These are phyloP conservation scores for Clarireedia paspali DNA, from an alignment of 2,329 filamentous ascomycete genomes.

Conservation along the genomic window DNA sequence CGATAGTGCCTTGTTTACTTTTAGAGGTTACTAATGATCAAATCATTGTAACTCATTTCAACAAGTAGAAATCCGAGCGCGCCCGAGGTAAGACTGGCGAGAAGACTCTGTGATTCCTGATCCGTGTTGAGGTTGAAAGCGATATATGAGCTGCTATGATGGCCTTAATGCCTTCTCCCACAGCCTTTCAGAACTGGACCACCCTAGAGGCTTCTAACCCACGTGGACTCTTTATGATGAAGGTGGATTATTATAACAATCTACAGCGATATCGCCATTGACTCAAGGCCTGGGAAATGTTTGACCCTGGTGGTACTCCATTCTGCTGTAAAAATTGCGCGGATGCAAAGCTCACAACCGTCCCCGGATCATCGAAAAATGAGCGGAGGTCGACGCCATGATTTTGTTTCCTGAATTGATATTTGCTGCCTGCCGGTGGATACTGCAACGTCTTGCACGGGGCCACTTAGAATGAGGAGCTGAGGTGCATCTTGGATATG, in stretches of 20 bases:
- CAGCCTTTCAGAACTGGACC: slow-evolving; percentile 36
- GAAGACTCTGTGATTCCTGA: slow-evolving; percentile 21
- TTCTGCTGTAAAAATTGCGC: slow-evolving; percentile 32
- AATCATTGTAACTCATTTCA: slow-evolving; percentile 36
- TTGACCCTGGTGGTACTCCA: slow-evolving; percentile 36
- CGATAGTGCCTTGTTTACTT: slow-evolving; percentile 36
- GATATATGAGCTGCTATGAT: slow-evolving; percentile 40
- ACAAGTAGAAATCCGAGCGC: slow-evolving; percentile 33
- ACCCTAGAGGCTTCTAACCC: slow-evolving; percentile 35
- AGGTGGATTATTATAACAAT: slow-evolving; percentile 36
- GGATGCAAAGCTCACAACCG: slow-evolving; percentile 35
- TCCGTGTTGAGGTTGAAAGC: slow-evolving; percentile 27
- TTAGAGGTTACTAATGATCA: slow-evolving; percentile 38
- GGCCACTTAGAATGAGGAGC: slow-evolving; percentile 30
- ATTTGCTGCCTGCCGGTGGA: slow-evolving; percentile 35
- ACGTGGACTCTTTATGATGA: slow-evolving; percentile 32
- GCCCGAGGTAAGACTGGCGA: slow-evolving; percentile 33
- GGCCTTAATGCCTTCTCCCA: slow-evolving; percentile 34
- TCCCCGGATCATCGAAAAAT: slow-evolving; percentile 34
- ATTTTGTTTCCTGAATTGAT: slow-evolving; percentile 37
- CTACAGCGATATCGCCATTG: slow-evolving; percentile 35
- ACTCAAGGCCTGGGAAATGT: slow-evolving; percentile 34
- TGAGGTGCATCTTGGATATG: slow-evolving; percentile 34
- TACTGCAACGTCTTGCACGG: slow-evolving; percentile 34
- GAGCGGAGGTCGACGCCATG: slow-evolving; percentile 37